A percentile compares a stretch with the other conserved stretches of the same genome.
phyloP scores from a whole-genome alignment of 2,329 filamentous ascomycete species.

The Nothopassalora personata region DNA sequence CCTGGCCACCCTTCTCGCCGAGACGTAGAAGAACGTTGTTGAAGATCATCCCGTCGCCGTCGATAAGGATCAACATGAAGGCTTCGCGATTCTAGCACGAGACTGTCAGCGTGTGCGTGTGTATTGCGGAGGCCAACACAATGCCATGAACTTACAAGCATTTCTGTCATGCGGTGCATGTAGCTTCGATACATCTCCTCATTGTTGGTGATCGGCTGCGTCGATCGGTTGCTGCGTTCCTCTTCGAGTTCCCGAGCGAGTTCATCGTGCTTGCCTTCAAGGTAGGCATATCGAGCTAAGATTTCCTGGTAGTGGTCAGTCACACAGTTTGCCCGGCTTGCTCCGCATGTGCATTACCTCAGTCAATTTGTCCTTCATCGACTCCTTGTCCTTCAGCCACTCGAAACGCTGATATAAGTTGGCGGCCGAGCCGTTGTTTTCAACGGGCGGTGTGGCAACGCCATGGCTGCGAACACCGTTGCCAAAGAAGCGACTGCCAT shows the following conservation, averaged over 20 bases:
- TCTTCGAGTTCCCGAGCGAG: slow-evolving; percentile 23
- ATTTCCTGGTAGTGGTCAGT: slow-evolving; percentile 32
- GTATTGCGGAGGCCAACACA: too few relatives aligned
- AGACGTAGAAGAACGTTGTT: slow-evolving; percentile 24
- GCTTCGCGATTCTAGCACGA: slow-evolving; percentile 44
- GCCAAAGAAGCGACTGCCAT: slow-evolving; percentile 6
- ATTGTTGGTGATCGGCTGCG: not conserved
- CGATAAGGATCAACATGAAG: slow-evolving; percentile 56
- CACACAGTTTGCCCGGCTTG: not conserved
- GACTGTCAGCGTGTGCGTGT: not conserved
- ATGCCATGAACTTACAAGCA: slow-evolving; percentile 23
- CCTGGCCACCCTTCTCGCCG: slow-evolving; percentile 50
- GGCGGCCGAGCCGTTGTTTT: slow-evolving; percentile 1
- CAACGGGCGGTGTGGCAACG: not conserved
- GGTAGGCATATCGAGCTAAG: slow-evolving; percentile 36
- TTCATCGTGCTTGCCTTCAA: slow-evolving; percentile 30
- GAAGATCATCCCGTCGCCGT: slow-evolving; percentile 55
- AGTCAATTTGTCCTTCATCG: slow-evolving; percentile 32
- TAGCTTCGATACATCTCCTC: slow-evolving; percentile 2
- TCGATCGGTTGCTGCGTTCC: slow-evolving; percentile 18
- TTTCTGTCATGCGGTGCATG: slow-evolving; percentile 11
- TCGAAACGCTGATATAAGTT: slow-evolving; percentile 31
- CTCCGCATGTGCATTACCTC: slow-evolving; percentile 14
- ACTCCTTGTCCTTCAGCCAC: slow-evolving; percentile 29
- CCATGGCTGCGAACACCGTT: not conserved